A percentile compares a stretch with the other conserved stretches of the same genome.
Evolutionary conservation across 78 protist genomes (phyloP).

Genomic region (slime mould (Dictyostelium discoideum)): dicty_2.7 NC_007091.3:2229001-2229500

Average conservation of each 20-base stretch:
- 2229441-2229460: too few species aligned
- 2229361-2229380: conserved; percentile 22
- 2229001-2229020: conserved; percentile 98
- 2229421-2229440: too few species aligned
- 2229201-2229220: conserved; percentile 98
- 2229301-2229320: not conserved
- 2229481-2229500: too few species aligned
- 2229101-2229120: conserved; percentile 98
- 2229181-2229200: conserved; percentile 97
- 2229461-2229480: too few species aligned
- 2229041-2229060: conserved; percentile 97
- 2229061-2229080: conserved; percentile 98
- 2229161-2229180: conserved; percentile 99
- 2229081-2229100: conserved; percentile 99
- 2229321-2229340: not conserved
- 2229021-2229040: conserved; percentile 99
- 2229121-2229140: conserved; percentile 98
- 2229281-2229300: not conserved
- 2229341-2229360: not conserved
- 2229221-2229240: conserved; percentile 93
- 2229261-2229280: conserved; percentile 61
- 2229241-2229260: conserved; percentile 80
- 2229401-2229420: too few species aligned
- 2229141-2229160: conserved; percentile 99
- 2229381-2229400: not conserved